These are phyloP conservation scores for Nakazawaea wickerhamii DNA, from an alignment of 805 yeast species.

Conservation along the genomic window DNA sequence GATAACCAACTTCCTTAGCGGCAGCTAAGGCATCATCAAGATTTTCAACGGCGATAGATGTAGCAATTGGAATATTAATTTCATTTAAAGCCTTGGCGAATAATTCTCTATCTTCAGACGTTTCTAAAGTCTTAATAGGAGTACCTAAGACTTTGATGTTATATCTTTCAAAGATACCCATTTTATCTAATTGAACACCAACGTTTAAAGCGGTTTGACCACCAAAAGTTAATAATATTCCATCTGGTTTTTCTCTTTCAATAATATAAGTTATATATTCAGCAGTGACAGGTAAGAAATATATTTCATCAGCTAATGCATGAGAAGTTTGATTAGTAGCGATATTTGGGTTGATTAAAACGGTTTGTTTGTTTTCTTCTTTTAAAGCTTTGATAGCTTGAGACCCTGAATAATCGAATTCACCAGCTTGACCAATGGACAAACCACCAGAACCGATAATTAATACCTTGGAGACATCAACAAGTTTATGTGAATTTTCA, in stretches of 20 bases:
- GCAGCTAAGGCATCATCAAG: conserved; percentile 93
- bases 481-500: conserved; percentile 60
- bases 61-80: conserved; percentile 94
- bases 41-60: conserved; percentile 90
- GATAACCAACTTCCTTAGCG: conserved; percentile 84
- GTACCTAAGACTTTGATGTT: conserved; percentile 96
- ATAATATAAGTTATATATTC: conserved; percentile 94
- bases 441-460: conserved; percentile 97
- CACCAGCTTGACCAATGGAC: conserved; percentile 98
- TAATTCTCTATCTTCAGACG: conserved; percentile 96
- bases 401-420: conserved; percentile 94
- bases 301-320: conserved; percentile 90
- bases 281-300: conserved; percentile 93
- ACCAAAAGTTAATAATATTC: conserved; percentile 92
- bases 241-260: conserved; percentile 95
- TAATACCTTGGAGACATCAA: conserved; percentile 80
- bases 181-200: conserved; percentile 89
- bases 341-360: conserved; percentile 89
- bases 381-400: conserved; percentile 95
- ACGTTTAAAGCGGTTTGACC: conserved; percentile 98
- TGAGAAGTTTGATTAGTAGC: conserved; percentile 97
- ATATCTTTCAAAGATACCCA: conserved; percentile 89
- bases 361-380: conserved; percentile 82
- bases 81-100: conserved; percentile 94
- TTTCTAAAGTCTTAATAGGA: conserved; percentile 91